Evolutionary conservation across 164 flowering plant genomes (phyloP), one percentile per base, ranked within the genome.

Genomic region (Tetrastigma voinierianum): DNA sequence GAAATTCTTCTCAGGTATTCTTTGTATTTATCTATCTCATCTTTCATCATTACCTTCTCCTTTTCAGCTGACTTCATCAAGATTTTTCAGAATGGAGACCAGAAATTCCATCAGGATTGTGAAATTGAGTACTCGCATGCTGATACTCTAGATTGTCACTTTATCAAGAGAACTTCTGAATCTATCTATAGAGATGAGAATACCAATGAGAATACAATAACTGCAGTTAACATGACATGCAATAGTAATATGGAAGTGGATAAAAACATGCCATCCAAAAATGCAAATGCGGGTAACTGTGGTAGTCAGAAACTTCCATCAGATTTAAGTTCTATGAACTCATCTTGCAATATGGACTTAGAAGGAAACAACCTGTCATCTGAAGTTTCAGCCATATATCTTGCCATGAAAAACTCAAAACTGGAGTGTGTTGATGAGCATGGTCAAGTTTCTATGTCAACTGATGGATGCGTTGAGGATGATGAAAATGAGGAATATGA

Each of bases 361-460:
- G 75, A 69, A 48, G 86, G 82, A 59, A 78, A 62, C 17, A 62
- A 57, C 67, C 59, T 89, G 57, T 83, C 92, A 21, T 76, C 90
- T 74, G 93, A 88, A 76, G 94, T 83, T 67, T 90, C 97, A 59
- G 87, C 90, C n/a, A 84, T 89, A 59, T 90, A 90, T 79, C 86
- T 86, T 65, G 89, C 96, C 51, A 87, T 88, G 92, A 90, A 84
- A 75, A 85, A 82, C 71, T 86, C 94, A 32, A 92, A 89, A 70
- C 70, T 89, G 74, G 97, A 92, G 70, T 95, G 96, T 75, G 72
- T 83, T 67, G 91, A 92, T 70, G 96, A 89, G 80, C 80, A 80
- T 46, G 82, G 74, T 67, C 87, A 84, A 65, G 91, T 84, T 64
- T 73, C 88, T 46, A 62, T 83, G 62, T 72, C 92, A 57, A 64